Conservation (phyloP, 116 monocot species). For the Iris pallida region DNA sequence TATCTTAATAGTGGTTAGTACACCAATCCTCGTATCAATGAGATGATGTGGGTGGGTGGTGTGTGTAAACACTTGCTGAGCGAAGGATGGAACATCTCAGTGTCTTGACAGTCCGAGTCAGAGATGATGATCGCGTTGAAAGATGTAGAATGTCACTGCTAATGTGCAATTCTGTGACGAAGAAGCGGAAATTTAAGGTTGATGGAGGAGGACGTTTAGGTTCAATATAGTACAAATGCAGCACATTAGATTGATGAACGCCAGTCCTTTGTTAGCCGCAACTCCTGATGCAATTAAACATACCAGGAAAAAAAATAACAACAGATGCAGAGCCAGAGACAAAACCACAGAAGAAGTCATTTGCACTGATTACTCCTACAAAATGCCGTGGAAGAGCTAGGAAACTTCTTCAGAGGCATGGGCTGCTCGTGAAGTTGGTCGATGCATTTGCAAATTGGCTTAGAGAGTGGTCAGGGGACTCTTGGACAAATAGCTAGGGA, state of each 20-base stretch:
- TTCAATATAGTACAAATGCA: constrained; percentile 36
- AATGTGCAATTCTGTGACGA: constrained; percentile 30
- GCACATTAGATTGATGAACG: constrained; percentile 34
- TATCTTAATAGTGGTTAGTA: too few species aligned
- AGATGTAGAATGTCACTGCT: constrained; percentile 20
- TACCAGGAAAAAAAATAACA: constrained; percentile 27
- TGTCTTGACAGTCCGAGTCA: too few species aligned
- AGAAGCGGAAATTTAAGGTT: constrained; percentile 43
- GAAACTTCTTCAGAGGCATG: constrained; percentile 90
- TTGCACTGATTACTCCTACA: constrained; percentile 72
- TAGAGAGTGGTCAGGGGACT: constrained; percentile 83
- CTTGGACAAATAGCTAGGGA: constrained; percentile 89
- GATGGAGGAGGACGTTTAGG: constrained; percentile 27
- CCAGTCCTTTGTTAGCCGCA: constrained; percentile 15
- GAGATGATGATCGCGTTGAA: constrained; percentile 27
- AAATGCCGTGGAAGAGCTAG: constrained; percentile 76
- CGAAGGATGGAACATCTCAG: too few species aligned
- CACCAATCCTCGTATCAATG: too few species aligned
- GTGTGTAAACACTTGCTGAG: too few species aligned
- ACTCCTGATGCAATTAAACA: constrained; percentile 24
- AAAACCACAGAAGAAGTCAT: constrained; percentile 55
- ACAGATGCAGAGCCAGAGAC: constrained; percentile 38
- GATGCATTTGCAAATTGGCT: constrained; percentile 97
- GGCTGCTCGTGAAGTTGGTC: constrained; percentile 88
- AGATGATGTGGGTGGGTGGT: too few species aligned